Evolutionary conservation across 1,284 basidiomycete species (phyloP).

Genomic region (Ganoderma lingzhi): DNA sequence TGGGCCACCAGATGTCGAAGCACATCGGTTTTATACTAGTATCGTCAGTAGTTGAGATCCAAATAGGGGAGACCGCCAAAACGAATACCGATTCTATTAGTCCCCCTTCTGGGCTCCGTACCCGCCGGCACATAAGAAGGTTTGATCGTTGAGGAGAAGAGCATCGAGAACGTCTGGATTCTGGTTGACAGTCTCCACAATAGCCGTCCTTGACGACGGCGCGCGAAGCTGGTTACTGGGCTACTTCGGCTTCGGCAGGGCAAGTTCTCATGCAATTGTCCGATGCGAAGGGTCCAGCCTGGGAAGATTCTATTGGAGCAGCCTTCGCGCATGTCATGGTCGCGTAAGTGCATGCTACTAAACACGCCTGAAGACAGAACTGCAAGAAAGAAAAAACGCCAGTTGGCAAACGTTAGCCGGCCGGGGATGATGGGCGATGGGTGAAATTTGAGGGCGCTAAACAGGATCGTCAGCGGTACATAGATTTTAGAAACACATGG

Average conservation of each 20-base stretch:
- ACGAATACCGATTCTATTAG: constrained; percentile 8
- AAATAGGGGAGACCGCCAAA: constrained; percentile 14
- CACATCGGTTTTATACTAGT: constrained; percentile 22
- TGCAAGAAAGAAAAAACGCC: background rate
- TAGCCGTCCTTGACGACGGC: constrained; percentile 30
- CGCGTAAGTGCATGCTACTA: background rate
- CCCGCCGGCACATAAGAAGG: constrained; percentile 15
- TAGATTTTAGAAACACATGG: background rate
- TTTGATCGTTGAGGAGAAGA: constrained; percentile 19
- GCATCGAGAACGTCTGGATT: constrained; percentile 8
- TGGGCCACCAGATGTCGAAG: constrained; percentile 1
- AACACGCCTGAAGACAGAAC: background rate
- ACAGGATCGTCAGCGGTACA: background rate
- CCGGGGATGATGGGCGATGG: background rate
- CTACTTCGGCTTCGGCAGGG: constrained; percentile 2
- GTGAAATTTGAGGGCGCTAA: background rate
- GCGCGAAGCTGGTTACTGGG: constrained; percentile 10
- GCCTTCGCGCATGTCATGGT: background rate
- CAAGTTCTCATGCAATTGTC: constrained; percentile 27
- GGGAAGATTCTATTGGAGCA: constrained; percentile 3
- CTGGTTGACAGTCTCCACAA: constrained; percentile 21
- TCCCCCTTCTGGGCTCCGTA: constrained; percentile 10
- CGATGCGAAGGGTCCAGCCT: background rate
- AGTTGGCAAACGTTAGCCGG: background rate
- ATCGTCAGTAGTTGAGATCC: constrained; percentile 19